Evolutionary conservation across 192 early-diverging fungal genomes (phyloP).

Genomic region (Geranomyces variabilis): DNA sequence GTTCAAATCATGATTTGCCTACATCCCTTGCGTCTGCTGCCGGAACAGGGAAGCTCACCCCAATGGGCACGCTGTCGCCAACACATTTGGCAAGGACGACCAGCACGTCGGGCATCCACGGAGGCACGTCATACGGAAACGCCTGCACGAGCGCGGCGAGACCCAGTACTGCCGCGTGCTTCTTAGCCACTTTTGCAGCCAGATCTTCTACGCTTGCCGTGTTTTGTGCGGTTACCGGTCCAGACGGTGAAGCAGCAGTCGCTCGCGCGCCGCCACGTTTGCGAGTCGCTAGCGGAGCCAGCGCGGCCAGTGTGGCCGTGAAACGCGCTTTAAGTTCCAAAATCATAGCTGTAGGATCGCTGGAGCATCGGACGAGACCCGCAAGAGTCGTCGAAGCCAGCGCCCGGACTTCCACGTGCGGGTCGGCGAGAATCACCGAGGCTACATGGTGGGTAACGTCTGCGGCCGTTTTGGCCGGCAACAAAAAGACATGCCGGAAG

Average conservation of each 20-base stretch:
- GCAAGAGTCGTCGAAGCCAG: conserved; percentile 75
- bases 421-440: conserved; percentile 68
- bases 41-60: too few relatives aligned
- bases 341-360: conserved; percentile 58
- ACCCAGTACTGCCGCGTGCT: conserved; percentile 88
- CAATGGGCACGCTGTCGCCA: conserved; percentile 83
- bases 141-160: conserved; percentile 85
- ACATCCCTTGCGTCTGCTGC: too few relatives aligned
- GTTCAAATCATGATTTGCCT: too few relatives aligned
- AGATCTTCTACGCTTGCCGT: neutral
- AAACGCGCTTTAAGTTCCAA: conserved; percentile 47
- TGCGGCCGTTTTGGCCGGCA: conserved; percentile 60
- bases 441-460: conserved; percentile 72
- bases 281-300: neutral
- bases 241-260: neutral
- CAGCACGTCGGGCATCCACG: conserved; percentile 85
- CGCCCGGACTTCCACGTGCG: conserved; percentile 86
- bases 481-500: conserved; percentile 78
- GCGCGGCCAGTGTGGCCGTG: neutral
- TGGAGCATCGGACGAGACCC: conserved; percentile 78
- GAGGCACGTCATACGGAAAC: conserved; percentile 91
- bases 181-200: neutral
- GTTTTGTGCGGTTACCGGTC: neutral
- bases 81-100: conserved; percentile 76
- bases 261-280: neutral